phyloP scores from a whole-genome alignment of 768 basidiomycete species.

The Kwoniella bestiolae region DNA sequence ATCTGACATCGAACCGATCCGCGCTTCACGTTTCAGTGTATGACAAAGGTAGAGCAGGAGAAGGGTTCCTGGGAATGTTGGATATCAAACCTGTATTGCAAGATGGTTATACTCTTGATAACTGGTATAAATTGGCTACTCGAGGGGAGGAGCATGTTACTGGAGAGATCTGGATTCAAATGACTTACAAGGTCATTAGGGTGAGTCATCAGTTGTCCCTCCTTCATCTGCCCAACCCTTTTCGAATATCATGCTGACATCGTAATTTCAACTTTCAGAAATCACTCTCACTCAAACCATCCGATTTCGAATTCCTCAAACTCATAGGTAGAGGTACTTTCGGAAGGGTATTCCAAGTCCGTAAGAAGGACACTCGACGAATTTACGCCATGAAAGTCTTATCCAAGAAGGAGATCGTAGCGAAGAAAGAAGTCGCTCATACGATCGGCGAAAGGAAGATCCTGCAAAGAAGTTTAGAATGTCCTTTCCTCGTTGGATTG shows the following conservation, averaged over 20 bases:
- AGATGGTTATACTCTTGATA: constrained; percentile 94
- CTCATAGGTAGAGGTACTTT: constrained; percentile 98
- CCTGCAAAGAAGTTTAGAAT: constrained; percentile 86
- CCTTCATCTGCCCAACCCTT: too few relatives aligned
- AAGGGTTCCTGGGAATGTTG: constrained; percentile 85
- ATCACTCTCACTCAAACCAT: constrained; percentile 79
- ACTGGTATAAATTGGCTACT: constrained; percentile 68
- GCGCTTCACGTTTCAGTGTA: constrained; percentile 86
- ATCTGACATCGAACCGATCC: constrained; percentile 87
- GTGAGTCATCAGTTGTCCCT: constrained; percentile 78
- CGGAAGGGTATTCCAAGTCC: constrained; percentile 97
- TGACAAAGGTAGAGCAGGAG: constrained; percentile 78
- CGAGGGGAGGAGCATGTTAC: constrained; percentile 70
- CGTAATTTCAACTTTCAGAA: too few relatives aligned
- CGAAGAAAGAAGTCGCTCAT: constrained; percentile 98
- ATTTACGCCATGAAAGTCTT: constrained; percentile 99
- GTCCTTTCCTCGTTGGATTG: constrained; percentile 95
- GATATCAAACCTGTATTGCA: constrained; percentile 87
- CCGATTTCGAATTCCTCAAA: constrained; percentile 98
- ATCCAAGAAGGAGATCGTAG: constrained; percentile 97
- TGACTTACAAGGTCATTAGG: constrained; percentile 89
- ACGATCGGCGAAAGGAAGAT: constrained; percentile 99
- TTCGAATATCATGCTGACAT: too few relatives aligned
- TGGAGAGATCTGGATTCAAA: constrained; percentile 92
- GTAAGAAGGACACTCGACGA: constrained; percentile 95